These are phyloP conservation scores for Chaetomiaceae sp. DNA, from an alignment of 2,329 filamentous ascomycete species.

Conservation along the genomic window DNA sequence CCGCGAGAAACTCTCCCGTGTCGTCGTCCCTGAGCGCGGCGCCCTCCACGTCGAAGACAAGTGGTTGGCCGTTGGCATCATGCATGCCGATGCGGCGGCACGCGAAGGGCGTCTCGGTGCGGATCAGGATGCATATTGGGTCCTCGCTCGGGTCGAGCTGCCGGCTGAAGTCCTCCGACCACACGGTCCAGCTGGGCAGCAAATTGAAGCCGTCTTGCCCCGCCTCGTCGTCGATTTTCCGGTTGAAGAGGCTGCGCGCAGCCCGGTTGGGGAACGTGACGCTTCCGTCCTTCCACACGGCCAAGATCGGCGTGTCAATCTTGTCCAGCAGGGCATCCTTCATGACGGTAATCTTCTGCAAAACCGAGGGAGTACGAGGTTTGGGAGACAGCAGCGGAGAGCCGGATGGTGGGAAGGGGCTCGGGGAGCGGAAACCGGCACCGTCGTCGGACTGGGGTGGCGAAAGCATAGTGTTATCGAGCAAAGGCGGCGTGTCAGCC, in stretches of 20 bases:
- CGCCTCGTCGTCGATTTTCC: constrained; percentile 35
- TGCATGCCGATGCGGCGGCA: constrained; percentile 58
- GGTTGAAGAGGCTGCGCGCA: constrained; percentile 45
- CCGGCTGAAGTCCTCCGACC: constrained; percentile 59
- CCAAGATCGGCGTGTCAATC: constrained; percentile 66
- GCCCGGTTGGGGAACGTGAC: constrained; percentile 67
- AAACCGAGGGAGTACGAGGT: constrained; percentile 55
- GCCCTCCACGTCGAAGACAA: constrained; percentile 60
- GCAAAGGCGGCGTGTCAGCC: background rate
- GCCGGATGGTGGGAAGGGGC: constrained; percentile 60
- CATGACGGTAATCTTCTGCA: constrained; percentile 67
- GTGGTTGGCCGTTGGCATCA: constrained; percentile 43
- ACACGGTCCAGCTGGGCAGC: constrained; percentile 54
- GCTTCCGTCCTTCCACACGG: constrained; percentile 75
- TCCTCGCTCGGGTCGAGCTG: constrained; percentile 53
- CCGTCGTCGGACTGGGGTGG: constrained; percentile 23
- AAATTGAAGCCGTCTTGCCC: constrained; percentile 47
- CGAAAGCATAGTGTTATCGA: background rate
- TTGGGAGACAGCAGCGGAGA: constrained; percentile 52
- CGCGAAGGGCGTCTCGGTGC: constrained; percentile 53
- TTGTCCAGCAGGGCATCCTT: constrained; percentile 74
- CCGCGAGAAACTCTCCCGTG: constrained; percentile 67
- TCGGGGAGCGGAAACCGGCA: constrained; percentile 47
- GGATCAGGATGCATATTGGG: constrained; percentile 59
- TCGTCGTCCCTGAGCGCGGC: constrained; percentile 61